Evolutionary conservation across 2,329 filamentous ascomycete genomes (phyloP), one percentile per base, ranked within the genome.

Genomic region (Tolypocladium cylindrosporum): DNA sequence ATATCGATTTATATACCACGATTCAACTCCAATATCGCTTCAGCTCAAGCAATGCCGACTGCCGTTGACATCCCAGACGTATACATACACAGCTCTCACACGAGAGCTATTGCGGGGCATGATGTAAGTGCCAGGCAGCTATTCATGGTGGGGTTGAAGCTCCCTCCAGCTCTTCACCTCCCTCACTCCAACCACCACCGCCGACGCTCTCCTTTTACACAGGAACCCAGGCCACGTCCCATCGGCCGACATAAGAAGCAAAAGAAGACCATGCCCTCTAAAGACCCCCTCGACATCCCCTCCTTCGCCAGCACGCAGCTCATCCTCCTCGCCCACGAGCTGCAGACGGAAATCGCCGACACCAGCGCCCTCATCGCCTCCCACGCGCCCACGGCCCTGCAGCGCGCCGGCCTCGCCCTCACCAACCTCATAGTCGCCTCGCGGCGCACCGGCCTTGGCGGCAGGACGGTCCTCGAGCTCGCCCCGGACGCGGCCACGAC

Each of bases 401-500:
- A 90, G 68, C 85, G 88, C 59, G 88, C 88, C 7, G 90, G 90
- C n/a, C 79, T 91, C 45, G 90, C 90, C 39, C 78, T 94, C 65
- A 84, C 85, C 19, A 93, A 92, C 71, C 83, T 97, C 10, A 76
- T 83, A 39, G 76, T 96, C 40, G 77, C 81, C 13, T 87, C 88
- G 21, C 89, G 89, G 68, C 87, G 92, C 37, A 99, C 94, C 0
- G 94, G 94, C 0, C 79, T 97, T 42, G 94, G 92, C 19, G 94
- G 94, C n/a, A 89, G 91, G 62, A 91, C 90, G 0, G 88, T 99
- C 1, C 76, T 97, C 4, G 92, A 97, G 71, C 84, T 99, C 1
- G 75, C 76, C 19, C 77, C 84, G 0, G 93, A 97, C 67, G 74
- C 83, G n/a, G 89, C 91, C 0, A 81, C 87, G 2, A 56, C 63